Evolutionary conservation across 139 green algal species (phyloP).

Genomic region (Auxenochlorella pyrenoidosa): DNA sequence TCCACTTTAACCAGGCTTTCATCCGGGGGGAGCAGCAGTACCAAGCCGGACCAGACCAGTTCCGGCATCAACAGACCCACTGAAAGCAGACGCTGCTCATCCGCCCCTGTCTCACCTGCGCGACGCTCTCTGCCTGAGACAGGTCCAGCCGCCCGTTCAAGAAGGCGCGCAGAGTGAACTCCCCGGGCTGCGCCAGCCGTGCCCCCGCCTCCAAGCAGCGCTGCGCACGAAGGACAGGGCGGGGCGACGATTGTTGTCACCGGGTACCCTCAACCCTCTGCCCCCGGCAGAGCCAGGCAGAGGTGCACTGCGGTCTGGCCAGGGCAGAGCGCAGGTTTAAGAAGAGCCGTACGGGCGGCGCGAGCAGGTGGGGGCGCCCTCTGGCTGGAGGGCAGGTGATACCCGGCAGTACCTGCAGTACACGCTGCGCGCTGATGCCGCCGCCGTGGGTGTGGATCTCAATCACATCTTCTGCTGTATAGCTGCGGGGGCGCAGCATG

Average conservation of each 20-base stretch:
- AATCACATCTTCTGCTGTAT: conserved; percentile 96
- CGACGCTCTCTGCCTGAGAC: conserved; percentile 90
- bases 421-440: conserved; percentile 77
- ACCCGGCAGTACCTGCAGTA: conserved; percentile 59
- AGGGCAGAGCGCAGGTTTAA: too few species aligned
- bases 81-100: not conserved
- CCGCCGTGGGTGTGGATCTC: conserved; percentile 97
- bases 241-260: too few species aligned
- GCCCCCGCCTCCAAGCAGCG: conserved; percentile 79
- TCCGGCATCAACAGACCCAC: too few species aligned
- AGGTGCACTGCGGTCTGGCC: too few species aligned
- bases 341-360: too few species aligned
- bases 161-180: conserved; percentile 98
- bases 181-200: conserved; percentile 82
- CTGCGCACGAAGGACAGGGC: not conserved
- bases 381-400: too few species aligned
- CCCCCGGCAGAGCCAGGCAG: too few species aligned
- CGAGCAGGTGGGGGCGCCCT: too few species aligned
- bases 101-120: conserved; percentile 28
- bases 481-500: conserved; percentile 89
- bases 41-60: too few species aligned
- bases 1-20: too few species aligned
- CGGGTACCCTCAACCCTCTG: too few species aligned
- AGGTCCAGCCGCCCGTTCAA: conserved; percentile 96
- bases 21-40: too few species aligned